phyloP scores from a whole-genome alignment of 768 basidiomycete genomes.

The Pleurotus tuber-regium region DNA sequence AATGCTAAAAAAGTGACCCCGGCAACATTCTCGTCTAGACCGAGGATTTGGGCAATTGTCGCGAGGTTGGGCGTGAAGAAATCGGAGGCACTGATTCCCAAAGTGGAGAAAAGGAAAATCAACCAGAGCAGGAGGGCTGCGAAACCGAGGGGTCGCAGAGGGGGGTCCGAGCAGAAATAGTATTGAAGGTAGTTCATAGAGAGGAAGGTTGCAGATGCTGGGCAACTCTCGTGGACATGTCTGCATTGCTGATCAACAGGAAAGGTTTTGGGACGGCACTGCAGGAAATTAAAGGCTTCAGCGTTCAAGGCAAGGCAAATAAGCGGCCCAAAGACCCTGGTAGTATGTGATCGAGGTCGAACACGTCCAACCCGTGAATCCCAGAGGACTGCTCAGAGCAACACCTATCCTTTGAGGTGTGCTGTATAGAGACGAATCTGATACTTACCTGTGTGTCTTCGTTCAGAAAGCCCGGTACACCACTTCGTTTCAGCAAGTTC shows the following conservation, averaged over 20 bases:
- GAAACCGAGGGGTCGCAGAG: conserved; percentile 61
- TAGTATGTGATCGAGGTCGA: too few species aligned
- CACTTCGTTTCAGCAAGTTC: background rate
- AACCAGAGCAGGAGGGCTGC: conserved; percentile 72
- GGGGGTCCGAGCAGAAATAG: conserved; percentile 66
- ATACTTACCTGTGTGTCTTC: too few species aligned
- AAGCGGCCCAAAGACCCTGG: background rate
- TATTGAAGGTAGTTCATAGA: conserved; percentile 63
- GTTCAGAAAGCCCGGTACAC: conserved; percentile 2
- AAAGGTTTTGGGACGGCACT: conserved; percentile 69
- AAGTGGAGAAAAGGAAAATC: conserved; percentile 90
- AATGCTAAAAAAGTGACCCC: conserved; percentile 97
- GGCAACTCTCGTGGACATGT: conserved; percentile 60
- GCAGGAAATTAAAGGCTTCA: too few species aligned
- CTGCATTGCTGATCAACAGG: conserved; percentile 58
- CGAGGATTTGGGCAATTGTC: conserved; percentile 81
- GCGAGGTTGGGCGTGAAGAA: conserved; percentile 97
- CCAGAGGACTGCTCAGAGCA: too few species aligned
- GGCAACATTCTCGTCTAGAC: conserved; percentile 89
- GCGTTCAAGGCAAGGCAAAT: too few species aligned
- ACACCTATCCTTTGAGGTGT: too few species aligned
- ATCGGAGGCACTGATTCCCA: conserved; percentile 93
- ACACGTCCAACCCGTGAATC: too few species aligned
- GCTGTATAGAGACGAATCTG: too few species aligned
- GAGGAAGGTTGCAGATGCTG: conserved; percentile 59